Conservation (phyloP, 2,329 filamentous ascomycete genomes). For the Cyanodermella asteris region DNA sequence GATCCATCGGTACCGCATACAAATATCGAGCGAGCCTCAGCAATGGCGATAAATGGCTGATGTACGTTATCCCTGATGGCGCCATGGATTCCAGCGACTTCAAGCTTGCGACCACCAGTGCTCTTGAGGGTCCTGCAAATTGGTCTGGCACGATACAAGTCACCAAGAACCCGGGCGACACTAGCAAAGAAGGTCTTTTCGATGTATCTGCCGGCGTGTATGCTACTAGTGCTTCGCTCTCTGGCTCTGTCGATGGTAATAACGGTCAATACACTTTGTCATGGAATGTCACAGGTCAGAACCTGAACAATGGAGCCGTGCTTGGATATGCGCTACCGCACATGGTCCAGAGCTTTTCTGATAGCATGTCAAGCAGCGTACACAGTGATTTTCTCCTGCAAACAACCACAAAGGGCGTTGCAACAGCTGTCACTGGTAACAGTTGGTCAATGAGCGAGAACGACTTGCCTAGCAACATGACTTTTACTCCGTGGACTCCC, state of each 20-base stretch:
- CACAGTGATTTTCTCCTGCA: slow-evolving; percentile 38
- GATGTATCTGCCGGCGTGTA: slow-evolving; percentile 60
- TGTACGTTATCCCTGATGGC: slow-evolving; percentile 54
- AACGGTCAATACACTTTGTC: slow-evolving; percentile 49
- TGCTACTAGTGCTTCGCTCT: slow-evolving; percentile 38
- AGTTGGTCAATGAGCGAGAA: slow-evolving; percentile 58
- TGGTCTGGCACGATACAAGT: slow-evolving; percentile 68
- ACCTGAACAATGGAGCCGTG: slow-evolving; percentile 23
- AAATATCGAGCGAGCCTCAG: slow-evolving; percentile 57
- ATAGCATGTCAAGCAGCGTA: slow-evolving; percentile 28
- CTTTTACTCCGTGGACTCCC: slow-evolving; percentile 56
- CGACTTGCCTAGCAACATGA: slow-evolving; percentile 47
- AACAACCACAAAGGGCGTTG: slow-evolving; percentile 66
- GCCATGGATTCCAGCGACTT: slow-evolving; percentile 33
- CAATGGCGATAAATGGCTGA: slow-evolving; percentile 55
- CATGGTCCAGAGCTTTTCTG: slow-evolving; percentile 56
- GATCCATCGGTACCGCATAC: too few species aligned
- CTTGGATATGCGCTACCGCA: slow-evolving; percentile 80
- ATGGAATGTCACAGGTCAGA: slow-evolving; percentile 47
- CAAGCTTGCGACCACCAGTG: slow-evolving; percentile 43
- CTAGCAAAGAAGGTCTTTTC: slow-evolving; percentile 42
- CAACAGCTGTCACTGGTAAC: slow-evolving; percentile 47
- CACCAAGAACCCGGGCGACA: slow-evolving; percentile 44
- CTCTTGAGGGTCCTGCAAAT: slow-evolving; percentile 39
- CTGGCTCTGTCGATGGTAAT: slow-evolving; percentile 35